Evolutionary conservation across 768 basidiomycete genomes (phyloP), one percentile per base, ranked within the genome.

Genomic region (Podaxis sp.): DNA sequence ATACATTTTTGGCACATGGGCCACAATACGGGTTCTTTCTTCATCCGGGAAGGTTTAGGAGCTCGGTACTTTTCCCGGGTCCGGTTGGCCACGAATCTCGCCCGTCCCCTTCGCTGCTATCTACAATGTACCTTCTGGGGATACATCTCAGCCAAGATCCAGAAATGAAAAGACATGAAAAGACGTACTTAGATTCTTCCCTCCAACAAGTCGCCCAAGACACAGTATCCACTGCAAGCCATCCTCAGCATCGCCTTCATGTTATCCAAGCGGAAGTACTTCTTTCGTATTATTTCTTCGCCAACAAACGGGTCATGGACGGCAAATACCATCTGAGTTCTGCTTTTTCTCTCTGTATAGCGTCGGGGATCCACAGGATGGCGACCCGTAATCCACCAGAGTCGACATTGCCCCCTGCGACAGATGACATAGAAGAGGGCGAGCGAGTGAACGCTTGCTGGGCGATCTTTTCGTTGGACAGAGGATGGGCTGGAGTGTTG

Each of bases 21-120:
- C 73, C 76, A 9, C 79, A 84, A 54, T 72, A 86, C 46, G 85
- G 85, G 0, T 82, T 89, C 61, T 90, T 88, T 70, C 75, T 90
- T 37, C 72, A 85, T 64, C 50, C 73, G 2, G 65, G 72, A 4
- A 80, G 85, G 3, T 84, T 89, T 60, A 74, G 76, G 4, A 69
- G 75, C 43, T 73, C 69, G 43, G 74, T 70, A 24, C 67, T 77
- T 7, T 71, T 75, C 9, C 65, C 71, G 15, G 65, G 73, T 37
- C 70, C 72, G 13, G 63, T 62, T 25, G 73, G 77, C 66, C 59
- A 78, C 78, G 66, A 59, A 7, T 64, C 70, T 13, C 73, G 77
- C 25, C 79, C 78, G 5, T 49, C 77, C 2, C 75, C 77, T 2
- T 80, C 79, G 0, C 70, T 85, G 2, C 71, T 77, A 19, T 74